These are phyloP conservation scores for Sarocladium strictum DNA, from an alignment of 2,329 filamentous ascomycete genomes.

Conservation along the genomic window DNA sequence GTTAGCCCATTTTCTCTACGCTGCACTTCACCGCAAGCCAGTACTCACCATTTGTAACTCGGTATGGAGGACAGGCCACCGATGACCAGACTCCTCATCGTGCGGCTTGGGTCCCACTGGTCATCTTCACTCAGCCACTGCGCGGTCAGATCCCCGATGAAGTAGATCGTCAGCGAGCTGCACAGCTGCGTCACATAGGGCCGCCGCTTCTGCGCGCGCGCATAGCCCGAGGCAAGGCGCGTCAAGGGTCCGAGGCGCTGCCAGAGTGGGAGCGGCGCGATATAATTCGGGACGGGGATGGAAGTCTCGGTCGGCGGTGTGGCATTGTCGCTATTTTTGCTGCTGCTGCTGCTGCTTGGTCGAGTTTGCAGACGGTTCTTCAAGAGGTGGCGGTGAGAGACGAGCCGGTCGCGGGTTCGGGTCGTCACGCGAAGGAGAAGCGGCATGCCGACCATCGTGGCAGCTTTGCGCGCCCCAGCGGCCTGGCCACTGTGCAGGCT, in stretches of 20 bases:
- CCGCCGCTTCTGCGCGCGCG: constrained; percentile 60
- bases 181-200: constrained; percentile 77
- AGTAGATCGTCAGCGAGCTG: constrained; percentile 71
- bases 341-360: neutral
- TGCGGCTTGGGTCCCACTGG: constrained; percentile 64
- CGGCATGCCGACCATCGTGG: neutral
- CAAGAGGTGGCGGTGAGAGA: neutral
- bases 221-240: constrained; percentile 53
- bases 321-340: too few species aligned
- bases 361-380: neutral
- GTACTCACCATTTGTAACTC: constrained; percentile 68
- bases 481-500: too few species aligned
- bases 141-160: constrained; percentile 70
- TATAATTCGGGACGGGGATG: constrained; percentile 10
- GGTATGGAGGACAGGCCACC: constrained; percentile 70
- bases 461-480: neutral
- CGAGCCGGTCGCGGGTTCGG: neutral
- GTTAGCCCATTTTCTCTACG: too few species aligned
- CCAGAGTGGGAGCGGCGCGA: constrained; percentile 37
- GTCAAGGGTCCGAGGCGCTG: constrained; percentile 53
- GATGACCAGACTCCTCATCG: constrained; percentile 48
- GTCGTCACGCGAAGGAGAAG: constrained; percentile 17
- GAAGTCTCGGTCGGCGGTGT: neutral
- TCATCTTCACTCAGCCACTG: constrained; percentile 58
- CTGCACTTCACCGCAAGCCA: too few species aligned